Base-by-base conservation (phyloP, 495 filamentous ascomycete species). In the Rhizodiscina lignyota region DNA sequence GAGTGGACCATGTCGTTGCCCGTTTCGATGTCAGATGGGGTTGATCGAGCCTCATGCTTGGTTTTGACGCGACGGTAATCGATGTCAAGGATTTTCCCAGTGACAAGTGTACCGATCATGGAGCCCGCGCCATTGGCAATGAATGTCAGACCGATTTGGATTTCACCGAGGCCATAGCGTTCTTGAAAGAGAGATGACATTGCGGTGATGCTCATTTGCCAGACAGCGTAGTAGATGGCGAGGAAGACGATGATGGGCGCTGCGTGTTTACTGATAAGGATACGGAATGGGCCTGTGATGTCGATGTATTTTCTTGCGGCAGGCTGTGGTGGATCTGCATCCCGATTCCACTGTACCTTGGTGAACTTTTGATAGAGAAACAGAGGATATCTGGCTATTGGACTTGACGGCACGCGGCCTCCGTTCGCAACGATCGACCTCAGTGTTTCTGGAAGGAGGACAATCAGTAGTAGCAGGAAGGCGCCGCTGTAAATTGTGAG, bases 161-260 rank as follows among this genome's bases (percentile, higher is more conserved):
- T 59, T 37, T 65, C 62, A 17, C 36, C 44, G 1, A 64, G 47
- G 4, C 50, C 51, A 41, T 71, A 71, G 3, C 43, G 32, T 1
- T 38, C 45, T 21, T 54, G 47, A 47, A 64, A 70, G 5, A 71
- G 53, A 8, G 63, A 56, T 0, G 66, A 66, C 58, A 68, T 64
- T 22, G 60, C 59, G 0, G 67, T 65, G 35, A 68, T 67, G 39
- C 54, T 64, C 63, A 70, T 70, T 36, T 70, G 65, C 67, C 67
- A 70, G 21, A 64, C 57, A 11, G 66, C 56, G 40, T 70, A 70
- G 45, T 67, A 64, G 0, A 68, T 42, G 1, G 61, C 57, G 17
- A 66, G 48, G 36, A 65, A 72, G 12, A 64, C 6, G 21, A 68
- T 61, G n/a, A 67, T 59, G 3, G 61, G 61, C 0, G 55, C 41